Evolutionary conservation across 2,329 filamentous ascomycete genomes (phyloP), one percentile per base, ranked within the genome.

Genomic region (Fusarium multiceps): DNA sequence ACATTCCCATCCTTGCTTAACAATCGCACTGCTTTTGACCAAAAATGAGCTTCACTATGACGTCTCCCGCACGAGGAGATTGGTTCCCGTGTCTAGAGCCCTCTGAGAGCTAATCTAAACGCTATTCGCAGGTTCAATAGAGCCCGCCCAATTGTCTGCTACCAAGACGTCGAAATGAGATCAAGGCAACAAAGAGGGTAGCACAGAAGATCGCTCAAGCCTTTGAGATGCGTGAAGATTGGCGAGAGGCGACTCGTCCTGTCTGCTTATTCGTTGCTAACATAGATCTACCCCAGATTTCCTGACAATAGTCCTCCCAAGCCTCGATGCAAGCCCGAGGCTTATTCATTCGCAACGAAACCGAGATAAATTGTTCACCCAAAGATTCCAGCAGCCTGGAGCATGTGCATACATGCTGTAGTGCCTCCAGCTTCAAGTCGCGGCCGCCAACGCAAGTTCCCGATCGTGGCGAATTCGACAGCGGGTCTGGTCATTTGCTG

Each of bases 1-100:
- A 66, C 48, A 65, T 66, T 72, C 62, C 63, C 71, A 69, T 73
- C 13, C 21, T 55, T 57, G 49, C 59, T 45, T 49, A 40, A 51
- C 28, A 47, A 51, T 34, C 25, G 32, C 49, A 41, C 34, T 21
- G 23, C 49, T 21, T 30, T 41, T 47, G 37, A 45, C 23, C 48
- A 9, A 41, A 41, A 37, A 28, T 16, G 41, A 46, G 40, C 57
- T 42, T 71, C 43, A 51, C 27, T 40, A 71, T 71, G 68, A 71
- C 59, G 51, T 57, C 45, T 37, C 20, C 27, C 30, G 32, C 34
- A n/a, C 40, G 14, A 43, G n/a, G 27, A 58, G 41, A 71, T 58
- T 58, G 48, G 51, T 45, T 60, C 41, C 55, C 66, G 47, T 34
- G 50, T 9, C 45, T 55, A 57, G 50, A 40, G 51, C 46, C 43